Evolutionary conservation across 495 filamentous ascomycete genomes (phyloP).

Genomic region (Lichenothelia convexa): DNA sequence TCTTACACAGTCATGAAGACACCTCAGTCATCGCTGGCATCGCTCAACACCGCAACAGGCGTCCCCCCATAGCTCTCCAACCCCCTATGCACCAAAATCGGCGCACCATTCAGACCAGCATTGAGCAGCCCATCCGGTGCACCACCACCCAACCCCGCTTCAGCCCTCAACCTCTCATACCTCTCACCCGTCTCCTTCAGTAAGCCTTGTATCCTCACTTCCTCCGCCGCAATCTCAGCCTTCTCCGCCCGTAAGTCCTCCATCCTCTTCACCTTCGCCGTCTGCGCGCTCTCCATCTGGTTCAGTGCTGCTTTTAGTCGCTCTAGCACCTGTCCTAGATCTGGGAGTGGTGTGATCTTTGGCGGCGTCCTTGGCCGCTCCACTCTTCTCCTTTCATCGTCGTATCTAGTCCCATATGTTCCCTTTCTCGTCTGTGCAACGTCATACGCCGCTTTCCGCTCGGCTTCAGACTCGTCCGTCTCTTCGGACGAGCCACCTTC

Average conservation of each 20-base stretch:
- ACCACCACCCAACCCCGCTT: slow-evolving; percentile 24
- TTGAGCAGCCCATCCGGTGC: slow-evolving; percentile 16
- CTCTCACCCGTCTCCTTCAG: slow-evolving; percentile 68
- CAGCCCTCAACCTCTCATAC: slow-evolving; percentile 42
- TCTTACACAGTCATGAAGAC: no score
- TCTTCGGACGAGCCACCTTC: slow-evolving; percentile 39
- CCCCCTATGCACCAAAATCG: slow-evolving; percentile 13
- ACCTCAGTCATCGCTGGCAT: slow-evolving; percentile 2
- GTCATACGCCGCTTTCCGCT: slow-evolving; percentile 72
- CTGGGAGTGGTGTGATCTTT: slow-evolving; percentile 36
- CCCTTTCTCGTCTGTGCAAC: slow-evolving; percentile 69
- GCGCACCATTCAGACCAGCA: slow-evolving; percentile 10
- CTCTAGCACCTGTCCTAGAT: slow-evolving; percentile 30
- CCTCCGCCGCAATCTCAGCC: slow-evolving; percentile 47
- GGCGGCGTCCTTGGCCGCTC: slow-evolving; percentile 33
- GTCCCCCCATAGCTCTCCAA: slow-evolving; percentile 47
- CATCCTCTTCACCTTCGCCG: slow-evolving; percentile 35
- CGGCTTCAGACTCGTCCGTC: slow-evolving; percentile 56
- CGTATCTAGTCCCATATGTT: slow-evolving; percentile 24
- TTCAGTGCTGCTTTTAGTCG: slow-evolving; percentile 33
- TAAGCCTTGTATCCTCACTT: slow-evolving; percentile 64
- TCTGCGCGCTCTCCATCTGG: slow-evolving; percentile 35
- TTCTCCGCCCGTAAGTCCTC: slow-evolving; percentile 47
- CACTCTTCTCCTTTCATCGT: slow-evolving; percentile 14
- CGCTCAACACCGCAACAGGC: slow-evolving; percentile 14